These are phyloP conservation scores for Cymbidium sinense DNA, from an alignment of 106 monocot species.

Conservation along the genomic window DNA sequence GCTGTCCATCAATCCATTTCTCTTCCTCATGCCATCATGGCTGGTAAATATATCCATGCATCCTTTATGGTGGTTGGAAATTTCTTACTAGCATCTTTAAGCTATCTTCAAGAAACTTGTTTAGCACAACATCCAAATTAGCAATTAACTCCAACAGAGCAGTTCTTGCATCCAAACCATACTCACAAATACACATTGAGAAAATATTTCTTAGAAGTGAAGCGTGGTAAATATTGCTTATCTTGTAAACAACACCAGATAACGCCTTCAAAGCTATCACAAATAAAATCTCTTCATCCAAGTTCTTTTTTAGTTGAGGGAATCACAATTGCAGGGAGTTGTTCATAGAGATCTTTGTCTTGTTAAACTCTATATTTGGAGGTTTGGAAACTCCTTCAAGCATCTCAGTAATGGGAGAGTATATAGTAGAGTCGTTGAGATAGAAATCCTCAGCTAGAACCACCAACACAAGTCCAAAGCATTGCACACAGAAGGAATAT, in stretches of 20 bases:
- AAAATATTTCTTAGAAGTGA: conserved; percentile 50
- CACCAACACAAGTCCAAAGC: background rate
- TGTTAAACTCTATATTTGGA: conserved; percentile 11
- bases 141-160: conserved; percentile 47
- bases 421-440: background rate
- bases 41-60: conserved; percentile 4
- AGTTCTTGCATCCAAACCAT: conserved; percentile 35
- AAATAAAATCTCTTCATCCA: conserved; percentile 45
- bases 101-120: conserved; percentile 49
- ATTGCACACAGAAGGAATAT: background rate
- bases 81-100: conserved; percentile 67
- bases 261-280: conserved; percentile 45
- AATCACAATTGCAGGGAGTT: conserved; percentile 32
- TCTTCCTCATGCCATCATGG: conserved; percentile 27
- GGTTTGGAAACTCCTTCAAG: conserved; percentile 13
- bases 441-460: background rate
- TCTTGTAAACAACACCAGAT: conserved; percentile 42
- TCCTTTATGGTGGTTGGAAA: conserved; percentile 29
- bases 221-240: conserved; percentile 28
- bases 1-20: conserved; percentile 31
- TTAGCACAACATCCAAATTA: conserved; percentile 52
- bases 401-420: background rate
- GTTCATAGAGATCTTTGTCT: conserved; percentile 42
- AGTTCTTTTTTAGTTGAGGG: conserved; percentile 15
- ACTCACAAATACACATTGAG: conserved; percentile 42